phyloP scores from a whole-genome alignment of 2,329 filamentous ascomycete species.

The Fusarium redolens region DNA sequence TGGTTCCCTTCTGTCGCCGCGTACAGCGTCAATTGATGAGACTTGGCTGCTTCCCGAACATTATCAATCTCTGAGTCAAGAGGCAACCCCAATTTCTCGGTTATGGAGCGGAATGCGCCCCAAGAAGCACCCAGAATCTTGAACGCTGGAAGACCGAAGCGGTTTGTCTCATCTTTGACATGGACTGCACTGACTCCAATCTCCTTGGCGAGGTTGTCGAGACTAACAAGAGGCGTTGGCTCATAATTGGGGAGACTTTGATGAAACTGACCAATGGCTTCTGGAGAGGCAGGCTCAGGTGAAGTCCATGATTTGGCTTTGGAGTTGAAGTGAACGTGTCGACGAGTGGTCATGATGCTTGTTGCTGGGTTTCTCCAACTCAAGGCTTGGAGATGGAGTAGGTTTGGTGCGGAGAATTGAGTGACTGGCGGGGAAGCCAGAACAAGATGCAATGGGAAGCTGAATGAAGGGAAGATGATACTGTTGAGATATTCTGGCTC shows the following conservation, averaged over 20 bases:
- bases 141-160: constrained; percentile 78
- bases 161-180: constrained; percentile 77
- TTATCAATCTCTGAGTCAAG: constrained; percentile 56
- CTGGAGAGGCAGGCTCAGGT: constrained; percentile 1
- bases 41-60: constrained; percentile 50
- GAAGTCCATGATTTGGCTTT: constrained; percentile 31
- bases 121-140: constrained; percentile 85
- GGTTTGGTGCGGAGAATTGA: background rate
- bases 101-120: constrained; percentile 71
- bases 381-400: background rate
- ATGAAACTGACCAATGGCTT: constrained; percentile 62
- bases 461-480: rapidly evolving
- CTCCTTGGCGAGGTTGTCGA: constrained; percentile 66
- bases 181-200: constrained; percentile 69
- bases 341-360: constrained; percentile 36
- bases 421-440: background rate
- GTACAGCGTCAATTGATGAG: constrained; percentile 58
- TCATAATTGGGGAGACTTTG: constrained; percentile 65
- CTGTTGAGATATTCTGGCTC: too few species aligned
- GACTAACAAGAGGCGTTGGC: constrained; percentile 62
- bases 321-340: constrained; percentile 42
- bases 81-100: constrained; percentile 56
- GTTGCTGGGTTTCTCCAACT: background rate
- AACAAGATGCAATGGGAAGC: background rate
- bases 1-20: constrained; percentile 82